Conservation (phyloP, 2,329 filamentous ascomycete genomes). For the Iodosphaeria phyllophila region DNA sequence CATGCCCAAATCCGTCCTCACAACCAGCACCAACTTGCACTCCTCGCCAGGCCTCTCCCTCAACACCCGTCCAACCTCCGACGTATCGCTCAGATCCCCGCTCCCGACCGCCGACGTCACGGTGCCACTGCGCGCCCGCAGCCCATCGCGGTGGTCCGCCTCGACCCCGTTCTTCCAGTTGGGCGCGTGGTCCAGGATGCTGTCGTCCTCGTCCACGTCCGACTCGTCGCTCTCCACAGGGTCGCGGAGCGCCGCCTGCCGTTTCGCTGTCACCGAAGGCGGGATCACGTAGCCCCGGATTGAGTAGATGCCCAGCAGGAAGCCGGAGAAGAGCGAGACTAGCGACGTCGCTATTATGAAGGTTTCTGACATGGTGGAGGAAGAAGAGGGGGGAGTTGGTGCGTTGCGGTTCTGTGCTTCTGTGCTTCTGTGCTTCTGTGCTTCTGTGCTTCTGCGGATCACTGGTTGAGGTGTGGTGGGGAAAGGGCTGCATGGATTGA, state of each 20-base stretch:
- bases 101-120: too few relatives aligned
- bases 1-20: constrained; percentile 91
- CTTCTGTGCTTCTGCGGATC: constrained; percentile 1
- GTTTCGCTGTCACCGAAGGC: constrained; percentile 34
- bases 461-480: too few relatives aligned
- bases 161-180: constrained; percentile 46
- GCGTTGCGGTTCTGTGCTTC: too few relatives aligned
- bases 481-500: too few relatives aligned
- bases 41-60: constrained; percentile 46
- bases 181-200: constrained; percentile 43
- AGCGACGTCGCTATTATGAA: constrained; percentile 58
- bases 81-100: constrained; percentile 23
- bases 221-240: constrained; percentile 52
- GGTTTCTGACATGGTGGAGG: constrained; percentile 22
- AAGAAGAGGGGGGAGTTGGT: constrained; percentile 19
- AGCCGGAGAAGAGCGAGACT: constrained; percentile 57
- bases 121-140: too few relatives aligned
- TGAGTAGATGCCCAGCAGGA: constrained; percentile 63
- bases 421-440: too few relatives aligned
- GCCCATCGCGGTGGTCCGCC: constrained; percentile 37
- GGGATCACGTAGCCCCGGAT: constrained; percentile 40
- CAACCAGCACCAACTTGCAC: constrained; percentile 85
- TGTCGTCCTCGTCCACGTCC: constrained; percentile 42
- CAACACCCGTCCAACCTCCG: constrained; percentile 8
- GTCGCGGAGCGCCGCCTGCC: constrained; percentile 34